phyloP scores from a whole-genome alignment of 441 rosid species.

The Iberis amara region DNA sequence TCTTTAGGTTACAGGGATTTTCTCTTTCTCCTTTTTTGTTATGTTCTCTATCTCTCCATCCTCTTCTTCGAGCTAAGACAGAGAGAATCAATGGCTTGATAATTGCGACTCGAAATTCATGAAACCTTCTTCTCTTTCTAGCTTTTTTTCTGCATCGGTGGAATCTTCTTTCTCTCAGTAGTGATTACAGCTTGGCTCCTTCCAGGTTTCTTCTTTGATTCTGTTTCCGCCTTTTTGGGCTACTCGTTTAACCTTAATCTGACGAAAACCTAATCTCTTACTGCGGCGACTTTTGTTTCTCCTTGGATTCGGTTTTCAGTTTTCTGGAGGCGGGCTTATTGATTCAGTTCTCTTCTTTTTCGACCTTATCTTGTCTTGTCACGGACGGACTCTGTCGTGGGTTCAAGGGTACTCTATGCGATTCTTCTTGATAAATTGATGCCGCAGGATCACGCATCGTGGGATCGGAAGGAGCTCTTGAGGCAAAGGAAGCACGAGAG shows the following conservation, averaged over 20 bases:
- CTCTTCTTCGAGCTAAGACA: constrained; percentile 27
- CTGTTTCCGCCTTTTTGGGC: too few relatives aligned
- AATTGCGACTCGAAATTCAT: constrained; percentile 15
- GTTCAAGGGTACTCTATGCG: constrained; percentile 39
- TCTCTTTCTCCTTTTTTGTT: constrained; percentile 24
- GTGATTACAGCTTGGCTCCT: constrained; percentile 27
- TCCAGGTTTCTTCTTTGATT: constrained; percentile 22
- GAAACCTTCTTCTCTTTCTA: constrained; percentile 24
- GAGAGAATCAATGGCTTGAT: constrained; percentile 25
- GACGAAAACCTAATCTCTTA: constrained; percentile 25
- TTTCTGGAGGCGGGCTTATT: constrained; percentile 16
- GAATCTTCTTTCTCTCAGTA: constrained; percentile 24
- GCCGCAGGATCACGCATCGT: constrained; percentile 92
- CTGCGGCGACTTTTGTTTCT: not conserved
- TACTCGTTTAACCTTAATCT: not conserved
- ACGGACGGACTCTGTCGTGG: constrained; percentile 28
- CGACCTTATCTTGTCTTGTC: constrained; percentile 5
- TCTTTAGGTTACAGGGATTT: constrained; percentile 50
- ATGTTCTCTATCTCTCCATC: not conserved
- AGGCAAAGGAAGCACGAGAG: constrained; percentile 90
- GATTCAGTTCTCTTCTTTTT: constrained; percentile 17
- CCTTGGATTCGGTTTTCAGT: constrained; percentile 17
- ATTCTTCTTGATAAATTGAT: constrained; percentile 45
- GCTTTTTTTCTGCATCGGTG: constrained; percentile 17
- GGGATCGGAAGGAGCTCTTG: constrained; percentile 84